Evolutionary conservation across 2,329 filamentous ascomycete species (phyloP).

Genomic region (Sclerotinia subarctica): DNA sequence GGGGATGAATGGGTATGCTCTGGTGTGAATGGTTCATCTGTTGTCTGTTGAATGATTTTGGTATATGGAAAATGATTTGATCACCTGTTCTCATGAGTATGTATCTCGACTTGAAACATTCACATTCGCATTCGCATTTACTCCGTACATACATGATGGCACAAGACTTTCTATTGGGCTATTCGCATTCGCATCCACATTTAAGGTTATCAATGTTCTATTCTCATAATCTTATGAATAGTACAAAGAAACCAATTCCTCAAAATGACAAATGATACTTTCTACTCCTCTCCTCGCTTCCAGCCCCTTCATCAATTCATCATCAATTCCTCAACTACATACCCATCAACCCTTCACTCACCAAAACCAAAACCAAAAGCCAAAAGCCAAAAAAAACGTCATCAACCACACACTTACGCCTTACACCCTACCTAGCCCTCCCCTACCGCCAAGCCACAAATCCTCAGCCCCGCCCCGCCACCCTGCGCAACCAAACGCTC

Average conservation of each 20-base stretch:
- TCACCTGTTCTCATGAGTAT: background rate
- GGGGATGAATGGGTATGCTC: background rate
- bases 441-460: constrained; percentile 3
- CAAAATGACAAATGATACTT: background rate
- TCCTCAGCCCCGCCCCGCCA: constrained; percentile 6
- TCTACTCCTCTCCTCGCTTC: background rate
- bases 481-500: background rate
- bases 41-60: background rate
- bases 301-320: constrained; percentile 8
- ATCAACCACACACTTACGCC: background rate
- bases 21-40: background rate
- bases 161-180: background rate
- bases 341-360: background rate
- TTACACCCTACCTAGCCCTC: background rate
- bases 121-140: background rate
- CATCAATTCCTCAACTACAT: background rate
- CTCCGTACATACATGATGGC: background rate
- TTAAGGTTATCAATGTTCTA: background rate
- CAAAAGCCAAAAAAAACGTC: background rate
- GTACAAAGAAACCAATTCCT: background rate
- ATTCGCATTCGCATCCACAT: background rate
- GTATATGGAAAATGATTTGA: background rate
- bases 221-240: background rate
- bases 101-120: background rate
- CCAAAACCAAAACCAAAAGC: background rate